Base-by-base conservation (phyloP, 106 monocot species). In the Gastrodia elata region DNA sequence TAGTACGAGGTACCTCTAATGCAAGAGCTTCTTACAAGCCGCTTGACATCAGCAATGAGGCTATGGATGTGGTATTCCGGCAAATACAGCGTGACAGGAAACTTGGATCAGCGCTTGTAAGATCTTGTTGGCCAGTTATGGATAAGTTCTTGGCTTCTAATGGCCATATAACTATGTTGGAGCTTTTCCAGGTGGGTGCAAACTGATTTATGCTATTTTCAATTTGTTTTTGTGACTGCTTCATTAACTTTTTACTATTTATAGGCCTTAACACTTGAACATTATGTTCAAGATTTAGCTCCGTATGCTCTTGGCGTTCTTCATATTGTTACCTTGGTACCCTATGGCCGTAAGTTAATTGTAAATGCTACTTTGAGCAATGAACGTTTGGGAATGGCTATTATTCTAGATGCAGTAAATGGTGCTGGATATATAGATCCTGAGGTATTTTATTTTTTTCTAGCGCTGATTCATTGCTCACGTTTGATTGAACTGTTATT, bases 81-180 rank as follows among this genome's bases (percentile, higher is more conserved):
- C 97, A 86, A 68, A 92, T 93, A 74, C 93, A 97, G 80, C 85
- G 93, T 34, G 97, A 97, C 73, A 87, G 97, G 70, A 97, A 97
- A 78, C 82, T 97, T 74, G 97, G 97, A 8, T 80, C 90, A 79
- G 88, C 84, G 71, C 84, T 97, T 80, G 93, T 91, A 43, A 78
- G 90, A 80, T 84, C 90, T 37, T 86, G 86, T 26, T 97, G 97
- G 97, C 86, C 86, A 74, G 88, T 74, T 37, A 87, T 93, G 59
- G 97, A 97, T 46, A 84, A 87, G 58, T 97, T 97, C 75, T 79
- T 97, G 56, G 52, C 83, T 28, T 90, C 77, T 38, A 97, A 93
- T 83, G 97, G 97, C 0, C 93, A 97, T 59, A 84, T 82, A 71
- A 93, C 74, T 1, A 88, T 92, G 90, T 75, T 97, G 74, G 97